Evolutionary conservation across 202 grass and related monocot species (phyloP), one percentile per base, ranked within the genome.

Genomic region (Eragrostis tef): DNA sequence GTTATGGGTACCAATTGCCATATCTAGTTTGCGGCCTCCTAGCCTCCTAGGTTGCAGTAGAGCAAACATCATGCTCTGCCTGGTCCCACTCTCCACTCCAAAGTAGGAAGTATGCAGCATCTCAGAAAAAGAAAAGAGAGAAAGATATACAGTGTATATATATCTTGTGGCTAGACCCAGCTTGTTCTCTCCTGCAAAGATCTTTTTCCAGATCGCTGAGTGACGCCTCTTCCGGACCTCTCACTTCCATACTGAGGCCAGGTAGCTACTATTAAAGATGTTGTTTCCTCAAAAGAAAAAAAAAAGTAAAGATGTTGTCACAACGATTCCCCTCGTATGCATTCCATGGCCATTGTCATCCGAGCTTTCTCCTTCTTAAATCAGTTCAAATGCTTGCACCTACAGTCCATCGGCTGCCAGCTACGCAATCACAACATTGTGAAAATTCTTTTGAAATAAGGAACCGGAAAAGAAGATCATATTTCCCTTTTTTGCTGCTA

Each of bases 181-280:
- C 22, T 45, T 73, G 31, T 54, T 79, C 9, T 49, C 22, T 19
- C 46, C 1, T 57, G 36, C 47, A 73, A 2, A 73, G 47, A 66
- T 85, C 31, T 66, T 66, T 73, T 73, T 58, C 54, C 56, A 46
- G 47, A 19, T 79, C 16, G 45, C 31, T 44, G 75, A 11, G 44
- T 64, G 82, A 71, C 34, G 11, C 42, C 31, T 12, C 8, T 63
- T 56, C 7, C 31, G 75, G 67, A 56, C 67, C 75, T 13, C 57
- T 60, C 21, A 12, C 59, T 68, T 68, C 44, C 45, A 17, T 50
- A 22, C n/a, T n/a, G n/a, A 48, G 52, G 47, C 53, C 49, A 42
- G 29, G 20, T n/a, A 56, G 51, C 41, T 34, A 47, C 14, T 34
- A 34, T 1, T 34, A 34, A 34, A 34, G 31, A 34, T 34, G 31